Base-by-base conservation (phyloP, 2,329 filamentous ascomycete species). In the Fusarium continuum region DNA sequence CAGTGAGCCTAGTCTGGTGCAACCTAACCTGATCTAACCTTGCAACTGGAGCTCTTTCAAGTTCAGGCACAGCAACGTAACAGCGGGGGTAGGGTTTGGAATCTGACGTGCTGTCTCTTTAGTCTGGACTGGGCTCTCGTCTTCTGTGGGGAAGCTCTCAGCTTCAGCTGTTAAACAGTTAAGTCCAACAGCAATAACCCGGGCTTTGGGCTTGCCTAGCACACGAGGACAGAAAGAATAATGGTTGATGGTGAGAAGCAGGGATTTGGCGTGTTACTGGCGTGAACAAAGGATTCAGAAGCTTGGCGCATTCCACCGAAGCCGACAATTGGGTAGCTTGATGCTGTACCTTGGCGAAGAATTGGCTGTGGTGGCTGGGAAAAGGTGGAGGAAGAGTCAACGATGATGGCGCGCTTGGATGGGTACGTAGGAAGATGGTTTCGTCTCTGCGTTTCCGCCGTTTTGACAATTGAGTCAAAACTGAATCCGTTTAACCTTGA, bases 1-100 rank as follows among this genome's bases (percentile, higher is more conserved):
- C 64, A 69, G 67, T 68, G 64, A 69, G 67, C 64, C 70, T 61
- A 17, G 50, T 28, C 45, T 58, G 57, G 55, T 57, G 49, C 60
- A 55, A 62, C 64, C 56, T 48, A 57, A 52, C 32, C 56, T 23
- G 40, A 35, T 29, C 47, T 45, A 56, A 61, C 61, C 61, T 61
- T 53, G 57, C 56, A 61, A 55, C 43, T 58, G 61, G 56, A 63
- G 61, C 56, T 62, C 61, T 53, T 46, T 55, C 47, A 55, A 41
- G 55, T 61, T 46, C 61, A 65, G 62, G 62, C 36, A 65, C 62
- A 39, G 46, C 43, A 65, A 53, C 53, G 59, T 52, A 62, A 51
- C 52, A 40, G 54, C 55, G 64, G 63, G 25, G 60, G n/a, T n/a
- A 63, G 61, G 45, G 52, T 43, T 23, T 45, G 59, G 43, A 47